Conservation (phyloP, 257 asterid species). For the Nicotiana undulata region DNA sequence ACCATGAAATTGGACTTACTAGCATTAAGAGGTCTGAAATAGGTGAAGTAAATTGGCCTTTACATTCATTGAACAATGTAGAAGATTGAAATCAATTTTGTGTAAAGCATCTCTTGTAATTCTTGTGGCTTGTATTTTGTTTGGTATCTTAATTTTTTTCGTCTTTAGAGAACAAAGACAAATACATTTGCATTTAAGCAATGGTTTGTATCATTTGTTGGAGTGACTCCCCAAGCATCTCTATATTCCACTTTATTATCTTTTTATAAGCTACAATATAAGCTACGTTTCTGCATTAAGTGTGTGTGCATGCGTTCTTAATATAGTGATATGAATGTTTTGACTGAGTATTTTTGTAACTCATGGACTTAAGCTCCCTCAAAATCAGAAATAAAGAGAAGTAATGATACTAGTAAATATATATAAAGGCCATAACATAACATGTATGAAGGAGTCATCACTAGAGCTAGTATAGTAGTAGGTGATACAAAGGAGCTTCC, state of each 20-base stretch:
- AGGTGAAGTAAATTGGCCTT: background rate
- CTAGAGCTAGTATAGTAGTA: too few species aligned
- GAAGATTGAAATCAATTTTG: background rate
- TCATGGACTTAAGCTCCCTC: background rate
- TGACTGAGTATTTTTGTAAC: background rate
- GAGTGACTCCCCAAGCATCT: background rate
- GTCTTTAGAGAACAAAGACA: background rate
- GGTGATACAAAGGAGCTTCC: too few species aligned
- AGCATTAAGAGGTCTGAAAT: background rate
- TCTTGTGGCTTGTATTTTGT: conserved; percentile 1
- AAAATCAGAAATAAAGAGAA: background rate
- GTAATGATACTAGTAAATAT: background rate
- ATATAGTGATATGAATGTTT: too few species aligned
- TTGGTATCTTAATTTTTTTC: background rate
- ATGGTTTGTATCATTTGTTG: background rate
- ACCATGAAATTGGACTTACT: background rate
- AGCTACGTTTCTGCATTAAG: background rate
- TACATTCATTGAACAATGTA: background rate
- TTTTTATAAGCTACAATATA: background rate
- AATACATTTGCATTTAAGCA: background rate
- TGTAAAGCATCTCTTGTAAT: background rate
- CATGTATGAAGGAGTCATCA: too few species aligned
- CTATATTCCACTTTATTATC: background rate
- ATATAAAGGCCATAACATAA: too few species aligned
- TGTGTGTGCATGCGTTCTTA: background rate